A percentile compares a stretch with the other conserved stretches of the same genome.
Evolutionary conservation across 495 filamentous ascomycete species (phyloP).

Genomic region (Penicillium longicatenatum): DNA sequence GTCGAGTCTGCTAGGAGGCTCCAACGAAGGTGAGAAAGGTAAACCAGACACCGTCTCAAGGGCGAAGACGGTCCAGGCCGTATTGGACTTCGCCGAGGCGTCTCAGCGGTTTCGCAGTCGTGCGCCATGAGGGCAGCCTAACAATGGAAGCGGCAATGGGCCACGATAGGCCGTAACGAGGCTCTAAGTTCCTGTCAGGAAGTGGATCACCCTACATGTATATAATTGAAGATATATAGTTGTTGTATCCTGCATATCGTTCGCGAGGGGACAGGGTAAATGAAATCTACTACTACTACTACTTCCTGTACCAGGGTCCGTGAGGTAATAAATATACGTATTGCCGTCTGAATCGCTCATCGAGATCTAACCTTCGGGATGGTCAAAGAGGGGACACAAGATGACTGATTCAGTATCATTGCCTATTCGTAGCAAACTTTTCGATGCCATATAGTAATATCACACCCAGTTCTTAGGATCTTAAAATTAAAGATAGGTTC

Average conservation of each 20-base stretch:
- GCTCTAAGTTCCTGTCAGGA: slow-evolving; percentile 31
- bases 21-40: slow-evolving; percentile 28
- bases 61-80: slow-evolving; percentile 25
- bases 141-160: slow-evolving; percentile 25
- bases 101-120: slow-evolving; percentile 33
- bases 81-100: slow-evolving; percentile 34
- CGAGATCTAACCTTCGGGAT: too few relatives aligned
- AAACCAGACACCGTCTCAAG: slow-evolving; percentile 23
- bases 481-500: too few relatives aligned
- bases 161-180: slow-evolving; percentile 33
- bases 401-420: too few relatives aligned
- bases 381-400: too few relatives aligned
- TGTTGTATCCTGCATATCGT: slow-evolving; percentile 12
- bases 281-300: too few relatives aligned
- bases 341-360: too few relatives aligned
- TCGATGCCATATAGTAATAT: too few relatives aligned
- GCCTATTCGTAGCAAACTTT: too few relatives aligned
- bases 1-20: slow-evolving; percentile 29
- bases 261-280: too few relatives aligned
- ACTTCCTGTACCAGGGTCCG: too few relatives aligned
- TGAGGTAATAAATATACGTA: too few relatives aligned
- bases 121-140: slow-evolving; percentile 32
- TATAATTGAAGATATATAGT: slow-evolving; percentile 21
- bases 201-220: slow-evolving; percentile 22
- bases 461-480: too few relatives aligned